phyloP scores from a whole-genome alignment of 2,329 filamentous ascomycete species.

The Beauveria pseudobassiana region DNA sequence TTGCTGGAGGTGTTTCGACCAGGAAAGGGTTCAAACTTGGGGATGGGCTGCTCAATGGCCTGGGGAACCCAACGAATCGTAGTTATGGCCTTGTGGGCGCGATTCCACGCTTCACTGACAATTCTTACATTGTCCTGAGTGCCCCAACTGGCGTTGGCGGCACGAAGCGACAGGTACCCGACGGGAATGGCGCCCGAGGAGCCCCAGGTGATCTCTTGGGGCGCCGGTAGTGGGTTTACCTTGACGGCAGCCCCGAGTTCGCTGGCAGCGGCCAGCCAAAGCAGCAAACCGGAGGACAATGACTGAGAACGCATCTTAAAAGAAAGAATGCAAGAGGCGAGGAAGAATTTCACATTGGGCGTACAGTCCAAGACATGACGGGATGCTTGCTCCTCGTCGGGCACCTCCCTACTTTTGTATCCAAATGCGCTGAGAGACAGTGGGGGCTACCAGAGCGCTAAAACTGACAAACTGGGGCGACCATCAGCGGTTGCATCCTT shows the following conservation, averaged over 20 bases:
- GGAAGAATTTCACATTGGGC: not conserved
- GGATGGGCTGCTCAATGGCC: conserved; percentile 43
- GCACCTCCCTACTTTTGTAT: conserved; percentile 2
- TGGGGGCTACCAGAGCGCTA: not conserved
- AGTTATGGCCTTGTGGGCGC: conserved; percentile 38
- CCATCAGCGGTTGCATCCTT: not conserved
- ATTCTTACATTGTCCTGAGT: conserved; percentile 19
- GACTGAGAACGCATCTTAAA: conserved; percentile 5
- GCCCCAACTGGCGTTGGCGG: conserved; percentile 14
- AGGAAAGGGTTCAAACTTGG: conserved; percentile 43
- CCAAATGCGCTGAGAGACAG: not conserved
- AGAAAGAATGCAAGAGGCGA: not conserved
- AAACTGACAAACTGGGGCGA: not conserved
- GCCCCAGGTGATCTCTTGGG: conserved; percentile 20
- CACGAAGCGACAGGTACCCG: conserved; percentile 12
- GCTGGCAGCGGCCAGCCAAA: conserved; percentile 2
- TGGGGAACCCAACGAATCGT: conserved; percentile 46
- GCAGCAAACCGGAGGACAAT: not conserved
- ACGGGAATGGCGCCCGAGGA: conserved; percentile 17
- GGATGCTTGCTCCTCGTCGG: not conserved
- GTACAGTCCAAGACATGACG: not conserved
- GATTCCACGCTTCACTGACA: conserved; percentile 39
- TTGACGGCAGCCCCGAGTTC: conserved; percentile 14
- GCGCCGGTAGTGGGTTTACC: conserved; percentile 22
- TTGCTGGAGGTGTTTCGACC: conserved; percentile 25